Evolutionary conservation across 73 alveolate genomes (phyloP).

Genomic region (Breviolum minutum): DNA sequence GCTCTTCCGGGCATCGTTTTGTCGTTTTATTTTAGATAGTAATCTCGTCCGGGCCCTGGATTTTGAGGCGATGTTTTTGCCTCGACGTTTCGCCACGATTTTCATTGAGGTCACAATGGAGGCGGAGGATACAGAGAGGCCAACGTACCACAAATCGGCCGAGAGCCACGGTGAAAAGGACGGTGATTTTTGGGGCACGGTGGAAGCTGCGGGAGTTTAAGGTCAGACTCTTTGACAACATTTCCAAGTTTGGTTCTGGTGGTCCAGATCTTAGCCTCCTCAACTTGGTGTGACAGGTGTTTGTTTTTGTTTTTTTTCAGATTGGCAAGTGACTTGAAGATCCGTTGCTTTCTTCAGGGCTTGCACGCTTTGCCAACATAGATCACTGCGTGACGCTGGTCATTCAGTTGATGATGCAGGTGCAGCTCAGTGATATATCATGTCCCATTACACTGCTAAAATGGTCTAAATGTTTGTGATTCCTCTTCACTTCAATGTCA

Average conservation of each 20-base stretch:
- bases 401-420: constrained; percentile 87
- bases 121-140: constrained; percentile 71
- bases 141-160: constrained; percentile 57
- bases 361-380: constrained; percentile 58
- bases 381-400: constrained; percentile 83
- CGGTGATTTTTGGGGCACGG: neutral
- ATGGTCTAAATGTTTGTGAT: neutral
- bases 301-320: neutral
- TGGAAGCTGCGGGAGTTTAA: neutral
- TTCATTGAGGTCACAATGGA: neutral
- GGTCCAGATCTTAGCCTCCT: neutral
- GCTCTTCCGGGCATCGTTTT: constrained; percentile 39
- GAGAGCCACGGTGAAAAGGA: neutral
- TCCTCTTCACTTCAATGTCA: neutral
- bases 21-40: constrained; percentile 39
- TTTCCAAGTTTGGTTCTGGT: constrained; percentile 49
- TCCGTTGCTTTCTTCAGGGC: neutral
- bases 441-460: neutral
- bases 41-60: neutral
- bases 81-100: neutral
- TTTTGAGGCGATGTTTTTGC: neutral
- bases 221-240: constrained; percentile 92
- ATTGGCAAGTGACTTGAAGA: neutral
- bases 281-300: neutral
- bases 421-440: neutral